Percentiles rank a stretch among this genome's conserved stretches.
Evolutionary conservation across 495 filamentous ascomycete species (phyloP).

Genomic region (Pyrenula aspistea): DNA sequence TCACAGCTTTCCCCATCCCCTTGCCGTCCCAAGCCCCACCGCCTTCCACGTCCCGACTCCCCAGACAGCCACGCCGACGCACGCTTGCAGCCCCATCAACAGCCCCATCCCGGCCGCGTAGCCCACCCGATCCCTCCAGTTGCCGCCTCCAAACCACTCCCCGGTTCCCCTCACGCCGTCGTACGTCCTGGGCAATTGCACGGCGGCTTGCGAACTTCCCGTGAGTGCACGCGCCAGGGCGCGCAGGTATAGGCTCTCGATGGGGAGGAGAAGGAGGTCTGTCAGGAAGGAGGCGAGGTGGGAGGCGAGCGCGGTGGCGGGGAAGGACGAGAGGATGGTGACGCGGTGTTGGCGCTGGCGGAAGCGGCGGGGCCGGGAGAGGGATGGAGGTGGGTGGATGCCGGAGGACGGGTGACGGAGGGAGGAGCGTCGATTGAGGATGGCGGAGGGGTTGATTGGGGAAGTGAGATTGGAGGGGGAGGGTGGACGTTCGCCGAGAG

Average conservation of each 20-base stretch:
- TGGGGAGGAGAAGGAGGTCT: conserved; percentile 28
- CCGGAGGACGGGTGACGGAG: conserved; percentile 8
- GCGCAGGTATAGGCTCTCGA: conserved; percentile 35
- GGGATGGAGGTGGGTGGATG: background rate
- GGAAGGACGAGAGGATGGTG: conserved; percentile 37
- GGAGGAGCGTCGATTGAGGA: conserved; percentile 1
- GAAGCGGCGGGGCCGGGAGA: conserved; percentile 4
- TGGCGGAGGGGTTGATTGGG: background rate
- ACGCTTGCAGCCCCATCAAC: conserved; percentile 33
- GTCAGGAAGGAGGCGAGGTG: conserved; percentile 31
- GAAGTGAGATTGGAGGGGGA: background rate
- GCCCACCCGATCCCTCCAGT: conserved; percentile 21
- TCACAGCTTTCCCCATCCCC: conserved; percentile 1
- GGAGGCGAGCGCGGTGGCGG: conserved; percentile 30
- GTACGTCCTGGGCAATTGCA: conserved; percentile 7
- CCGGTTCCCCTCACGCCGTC: conserved; percentile 23
- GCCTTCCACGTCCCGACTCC: conserved; percentile 27
- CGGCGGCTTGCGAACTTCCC: conserved; percentile 20
- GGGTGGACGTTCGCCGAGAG: background rate
- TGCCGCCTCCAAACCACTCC: conserved; percentile 28
- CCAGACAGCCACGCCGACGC: conserved; percentile 31
- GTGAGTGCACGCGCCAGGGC: conserved; percentile 30
- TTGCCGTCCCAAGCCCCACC: conserved; percentile 30
- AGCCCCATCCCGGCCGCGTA: conserved; percentile 32
- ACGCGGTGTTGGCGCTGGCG: conserved; percentile 20